phyloP scores from a whole-genome alignment of 768 basidiomycete genomes.

The Tulasnella sp. region DNA sequence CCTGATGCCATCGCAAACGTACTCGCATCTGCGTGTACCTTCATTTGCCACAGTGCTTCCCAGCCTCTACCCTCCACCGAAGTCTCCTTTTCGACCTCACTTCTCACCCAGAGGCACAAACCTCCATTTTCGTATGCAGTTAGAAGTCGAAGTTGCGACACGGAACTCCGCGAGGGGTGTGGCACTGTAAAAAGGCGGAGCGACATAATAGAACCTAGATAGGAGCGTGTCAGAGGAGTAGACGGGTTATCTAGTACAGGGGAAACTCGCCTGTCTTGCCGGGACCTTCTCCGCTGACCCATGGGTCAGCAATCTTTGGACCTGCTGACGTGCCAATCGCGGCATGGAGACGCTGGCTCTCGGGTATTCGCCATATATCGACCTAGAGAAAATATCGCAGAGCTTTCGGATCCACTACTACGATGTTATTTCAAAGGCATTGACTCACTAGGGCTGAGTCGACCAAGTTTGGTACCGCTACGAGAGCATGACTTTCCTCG shows the following conservation, averaged over 20 bases:
- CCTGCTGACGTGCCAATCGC: constrained; percentile 67
- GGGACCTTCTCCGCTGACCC: constrained; percentile 54
- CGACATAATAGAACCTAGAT: constrained; percentile 85
- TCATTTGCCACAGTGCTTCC: constrained; percentile 68
- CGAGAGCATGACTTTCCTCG: constrained; percentile 43
- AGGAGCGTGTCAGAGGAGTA: neutral
- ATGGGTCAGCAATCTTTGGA: constrained; percentile 37
- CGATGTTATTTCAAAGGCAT: neutral
- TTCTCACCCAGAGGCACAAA: constrained; percentile 63
- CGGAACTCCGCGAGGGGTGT: constrained; percentile 9
- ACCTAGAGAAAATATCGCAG: constrained; percentile 52
- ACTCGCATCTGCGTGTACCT: constrained; percentile 76
- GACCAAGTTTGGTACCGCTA: constrained; percentile 86
- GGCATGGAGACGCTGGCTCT: constrained; percentile 71
- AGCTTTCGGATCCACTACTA: neutral
- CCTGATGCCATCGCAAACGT: constrained; percentile 37
- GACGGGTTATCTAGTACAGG: neutral
- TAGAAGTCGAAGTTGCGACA: constrained; percentile 58
- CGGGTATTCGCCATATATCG: constrained; percentile 84
- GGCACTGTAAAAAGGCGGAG: constrained; percentile 61
- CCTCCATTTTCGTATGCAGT: constrained; percentile 85
- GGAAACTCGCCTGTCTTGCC: constrained; percentile 57
- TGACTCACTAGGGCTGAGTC: constrained; percentile 77
- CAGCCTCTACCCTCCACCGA: constrained; percentile 76
- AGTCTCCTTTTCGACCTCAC: constrained; percentile 46